Conservation (phyloP, 2,329 filamentous ascomycete species). For the Hypoxylon sp. region DNA sequence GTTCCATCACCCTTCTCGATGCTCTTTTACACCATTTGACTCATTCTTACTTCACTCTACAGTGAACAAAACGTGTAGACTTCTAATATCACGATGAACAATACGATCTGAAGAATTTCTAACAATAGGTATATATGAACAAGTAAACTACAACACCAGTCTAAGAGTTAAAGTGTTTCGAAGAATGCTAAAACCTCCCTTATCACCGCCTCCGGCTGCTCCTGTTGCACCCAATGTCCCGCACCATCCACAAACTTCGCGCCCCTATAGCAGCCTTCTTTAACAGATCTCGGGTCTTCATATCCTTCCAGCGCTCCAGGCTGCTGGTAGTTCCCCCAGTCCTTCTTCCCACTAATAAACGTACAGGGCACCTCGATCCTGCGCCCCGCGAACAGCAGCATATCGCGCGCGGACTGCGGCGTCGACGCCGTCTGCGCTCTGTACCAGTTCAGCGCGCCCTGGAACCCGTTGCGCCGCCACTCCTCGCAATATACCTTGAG, state of each 20-base stretch:
- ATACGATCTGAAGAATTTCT: neutral
- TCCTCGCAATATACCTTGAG: slow-evolving; percentile 73
- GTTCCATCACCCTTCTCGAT: neutral
- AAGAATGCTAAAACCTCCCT: slow-evolving; percentile 49
- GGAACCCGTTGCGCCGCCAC: slow-evolving; percentile 74
- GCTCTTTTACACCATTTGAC: neutral
- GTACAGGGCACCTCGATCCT: slow-evolving; percentile 72
- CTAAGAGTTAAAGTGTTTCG: slow-evolving; percentile 37
- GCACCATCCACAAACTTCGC: slow-evolving; percentile 69
- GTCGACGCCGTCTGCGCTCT: slow-evolving; percentile 68
- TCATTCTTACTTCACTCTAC: neutral
- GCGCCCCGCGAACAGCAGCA: slow-evolving; percentile 71
- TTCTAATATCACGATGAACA: neutral
- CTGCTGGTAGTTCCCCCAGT: slow-evolving; percentile 79
- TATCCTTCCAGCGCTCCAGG: slow-evolving; percentile 72
- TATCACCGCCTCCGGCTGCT: slow-evolving; percentile 69
- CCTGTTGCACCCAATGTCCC: slow-evolving; percentile 80
- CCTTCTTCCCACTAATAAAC: slow-evolving; percentile 73
- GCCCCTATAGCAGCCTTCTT: slow-evolving; percentile 64
- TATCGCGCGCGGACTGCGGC: slow-evolving; percentile 62
- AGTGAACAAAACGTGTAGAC: neutral
- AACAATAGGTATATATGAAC: neutral
- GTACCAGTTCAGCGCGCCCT: slow-evolving; percentile 78
- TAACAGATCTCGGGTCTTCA: slow-evolving; percentile 65
- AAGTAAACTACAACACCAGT: neutral